Evolutionary conservation across 805 yeast genomes (phyloP), one percentile per base, ranked within the genome.

Genomic region (Kockiozyma suomiensis): DNA sequence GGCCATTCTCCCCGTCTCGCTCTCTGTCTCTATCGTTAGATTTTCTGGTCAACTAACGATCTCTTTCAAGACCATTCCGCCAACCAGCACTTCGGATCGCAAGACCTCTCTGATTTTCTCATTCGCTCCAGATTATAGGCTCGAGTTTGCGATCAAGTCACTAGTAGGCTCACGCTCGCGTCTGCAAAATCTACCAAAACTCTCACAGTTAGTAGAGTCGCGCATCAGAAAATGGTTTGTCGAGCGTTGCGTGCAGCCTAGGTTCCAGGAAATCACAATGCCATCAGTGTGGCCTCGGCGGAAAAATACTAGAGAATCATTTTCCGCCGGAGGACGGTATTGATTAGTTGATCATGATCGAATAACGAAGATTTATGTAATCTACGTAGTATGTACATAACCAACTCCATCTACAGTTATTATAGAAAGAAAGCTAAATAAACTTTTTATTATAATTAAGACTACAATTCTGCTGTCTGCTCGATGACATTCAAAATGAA

Each of bases 161-260:
- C 76, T 93, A 41, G 90, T 94, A 53, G 99, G 99, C 0, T 88
- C 97, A 0, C 80, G 96, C 50, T 90, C 98, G 0, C 88, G 93
- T 71, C 78, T 94, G 28, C 96, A 92, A 73, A 90, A 94, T 69
- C 88, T 94, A 15, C 99, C 99, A 6, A 91, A 94, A 70, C 84
- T 94, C 40, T 84, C 96, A 8, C 85, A 89, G 59, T 76, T 94
- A 43, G 85, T 94, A 42, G 98, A 94, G 71, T 84, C 83, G 59
- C 86, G 86, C 61, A 80, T 94, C 41, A 81, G 94, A 64, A 85
- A 85, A 56, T 91, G 97, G 96, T 92, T 94, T 70, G 85, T 86
- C 17, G 97, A 93, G 68, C 79, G 97, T 63, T 90, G 97, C 70
- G 94, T 94, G 12, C 96, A 90, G 66, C 99, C 99, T 0, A 80